phyloP scores from a whole-genome alignment of 2,329 filamentous ascomycete species.

The Aspergillus puulaauensis region DNA sequence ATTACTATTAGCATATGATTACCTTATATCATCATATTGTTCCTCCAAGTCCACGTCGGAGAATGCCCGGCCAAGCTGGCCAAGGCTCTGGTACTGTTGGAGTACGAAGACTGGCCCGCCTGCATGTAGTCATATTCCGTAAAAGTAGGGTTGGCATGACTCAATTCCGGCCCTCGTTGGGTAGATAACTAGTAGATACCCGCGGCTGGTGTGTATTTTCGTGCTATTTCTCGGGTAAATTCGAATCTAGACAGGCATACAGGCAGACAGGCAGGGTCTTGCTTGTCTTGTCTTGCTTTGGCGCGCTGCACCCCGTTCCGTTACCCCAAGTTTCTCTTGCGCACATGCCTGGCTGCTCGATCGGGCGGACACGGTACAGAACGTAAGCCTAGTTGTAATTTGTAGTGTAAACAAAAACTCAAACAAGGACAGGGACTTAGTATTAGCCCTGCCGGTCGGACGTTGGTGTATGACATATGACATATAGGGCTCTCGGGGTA shows the following conservation, averaged over 20 bases:
- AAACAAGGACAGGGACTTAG: not conserved
- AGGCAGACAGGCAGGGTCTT: not conserved
- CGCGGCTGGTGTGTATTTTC: not conserved
- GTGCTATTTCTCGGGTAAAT: not conserved
- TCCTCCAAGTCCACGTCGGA: too few relatives aligned
- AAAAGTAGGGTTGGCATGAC: not conserved
- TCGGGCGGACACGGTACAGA: too few relatives aligned
- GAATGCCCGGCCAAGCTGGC: too few relatives aligned
- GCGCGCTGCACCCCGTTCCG: not conserved
- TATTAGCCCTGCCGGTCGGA: not conserved
- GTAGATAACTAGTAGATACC: not conserved
- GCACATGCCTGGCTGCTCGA: not conserved
- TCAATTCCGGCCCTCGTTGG: not conserved
- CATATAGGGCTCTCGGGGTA: not conserved
- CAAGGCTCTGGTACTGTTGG: too few relatives aligned
- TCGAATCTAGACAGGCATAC: too few relatives aligned
- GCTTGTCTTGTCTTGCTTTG: too few relatives aligned
- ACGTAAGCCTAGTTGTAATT: too few relatives aligned
- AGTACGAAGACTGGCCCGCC: too few relatives aligned
- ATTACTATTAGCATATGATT: too few relatives aligned
- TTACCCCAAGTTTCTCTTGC: not conserved
- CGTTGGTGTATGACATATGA: not conserved
- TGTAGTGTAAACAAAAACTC: too few relatives aligned
- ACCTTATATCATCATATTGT: too few relatives aligned
- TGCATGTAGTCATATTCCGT: not conserved